These are phyloP conservation scores for Ulota crispa DNA, from an alignment of 225 moss, liverwort and hornwort genomes.

Conservation along the genomic window DNA sequence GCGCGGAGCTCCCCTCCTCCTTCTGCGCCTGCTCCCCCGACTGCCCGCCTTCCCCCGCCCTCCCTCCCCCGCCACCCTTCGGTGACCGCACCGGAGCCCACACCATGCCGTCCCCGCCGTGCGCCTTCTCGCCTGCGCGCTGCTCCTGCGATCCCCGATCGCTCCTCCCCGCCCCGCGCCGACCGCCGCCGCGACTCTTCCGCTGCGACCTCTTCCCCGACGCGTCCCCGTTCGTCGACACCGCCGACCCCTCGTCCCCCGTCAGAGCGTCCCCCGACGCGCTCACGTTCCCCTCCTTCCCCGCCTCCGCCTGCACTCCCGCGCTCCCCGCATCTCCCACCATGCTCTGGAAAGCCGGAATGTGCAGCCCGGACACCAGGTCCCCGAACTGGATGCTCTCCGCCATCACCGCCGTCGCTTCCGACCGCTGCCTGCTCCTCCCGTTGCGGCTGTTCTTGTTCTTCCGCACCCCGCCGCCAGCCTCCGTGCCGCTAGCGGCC, in stretches of 20 bases:
- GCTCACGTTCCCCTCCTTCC: conserved; percentile 34
- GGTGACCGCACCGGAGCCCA: conserved; percentile 95
- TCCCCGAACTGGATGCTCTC: conserved; percentile 68
- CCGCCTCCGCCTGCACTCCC: conserved; percentile 17
- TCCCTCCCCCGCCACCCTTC: conserved; percentile 21
- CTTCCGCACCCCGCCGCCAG: conserved; percentile 42
- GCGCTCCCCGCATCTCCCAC: conserved; percentile 6
- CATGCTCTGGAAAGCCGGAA: conserved; percentile 22
- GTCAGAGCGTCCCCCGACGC: conserved; percentile 60
- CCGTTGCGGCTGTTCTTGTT: conserved; percentile 60
- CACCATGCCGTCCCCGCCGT: conserved; percentile 73
- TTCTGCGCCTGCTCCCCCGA: conserved; percentile 53
- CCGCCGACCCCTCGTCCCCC: conserved; percentile 63
- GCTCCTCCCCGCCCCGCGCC: conserved; percentile 48
- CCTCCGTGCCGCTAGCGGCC: conserved; percentile 33
- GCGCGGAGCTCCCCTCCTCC: conserved; percentile 61
- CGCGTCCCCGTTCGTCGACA: conserved; percentile 72
- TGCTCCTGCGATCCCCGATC: conserved; percentile 81
- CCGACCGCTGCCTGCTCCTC: conserved; percentile 59
- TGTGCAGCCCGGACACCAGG: conserved; percentile 34
- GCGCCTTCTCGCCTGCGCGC: conserved; percentile 75
- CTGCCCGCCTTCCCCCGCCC: conserved; percentile 26
- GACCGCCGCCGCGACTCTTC: conserved; percentile 54
- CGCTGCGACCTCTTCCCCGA: conserved; percentile 65
- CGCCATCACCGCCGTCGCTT: conserved; percentile 40